These are phyloP conservation scores for Sporisorium graminicola DNA, from an alignment of 1,284 basidiomycete species.

Conservation along the genomic window DNA sequence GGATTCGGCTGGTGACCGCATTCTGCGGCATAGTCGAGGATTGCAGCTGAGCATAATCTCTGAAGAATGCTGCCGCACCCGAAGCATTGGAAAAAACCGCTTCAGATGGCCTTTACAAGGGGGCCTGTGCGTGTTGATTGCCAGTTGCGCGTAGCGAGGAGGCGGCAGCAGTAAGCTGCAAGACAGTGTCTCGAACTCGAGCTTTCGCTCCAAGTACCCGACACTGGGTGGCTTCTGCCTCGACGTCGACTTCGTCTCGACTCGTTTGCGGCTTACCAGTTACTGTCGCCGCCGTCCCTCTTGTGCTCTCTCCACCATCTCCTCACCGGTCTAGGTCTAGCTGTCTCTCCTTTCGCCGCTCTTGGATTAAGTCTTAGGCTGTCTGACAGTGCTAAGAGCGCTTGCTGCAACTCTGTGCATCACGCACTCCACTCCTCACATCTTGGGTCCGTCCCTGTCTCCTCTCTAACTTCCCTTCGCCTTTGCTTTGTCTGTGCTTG, in stretches of 20 bases:
- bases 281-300: neutral
- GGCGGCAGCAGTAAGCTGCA: too few species aligned
- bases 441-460: neutral
- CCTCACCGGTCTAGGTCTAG: neutral
- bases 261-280: neutral
- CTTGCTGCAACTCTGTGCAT: neutral
- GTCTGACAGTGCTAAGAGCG: neutral
- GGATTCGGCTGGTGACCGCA: too few species aligned
- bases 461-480: neutral
- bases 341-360: neutral
- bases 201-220: neutral
- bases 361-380: neutral
- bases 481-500: too few species aligned
- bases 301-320: neutral
- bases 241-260: neutral
- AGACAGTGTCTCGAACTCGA: slow-evolving; percentile 4
- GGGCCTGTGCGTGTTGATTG: neutral
- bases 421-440: neutral
- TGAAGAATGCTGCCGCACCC: too few species aligned
- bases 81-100: too few species aligned
- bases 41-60: too few species aligned
- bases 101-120: too few species aligned
- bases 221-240: neutral
- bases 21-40: too few species aligned
- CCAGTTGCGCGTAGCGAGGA: neutral